These are phyloP conservation scores for Aspergillus aculeatus DNA, from an alignment of 2,329 filamentous ascomycete genomes.

Conservation along the genomic window DNA sequence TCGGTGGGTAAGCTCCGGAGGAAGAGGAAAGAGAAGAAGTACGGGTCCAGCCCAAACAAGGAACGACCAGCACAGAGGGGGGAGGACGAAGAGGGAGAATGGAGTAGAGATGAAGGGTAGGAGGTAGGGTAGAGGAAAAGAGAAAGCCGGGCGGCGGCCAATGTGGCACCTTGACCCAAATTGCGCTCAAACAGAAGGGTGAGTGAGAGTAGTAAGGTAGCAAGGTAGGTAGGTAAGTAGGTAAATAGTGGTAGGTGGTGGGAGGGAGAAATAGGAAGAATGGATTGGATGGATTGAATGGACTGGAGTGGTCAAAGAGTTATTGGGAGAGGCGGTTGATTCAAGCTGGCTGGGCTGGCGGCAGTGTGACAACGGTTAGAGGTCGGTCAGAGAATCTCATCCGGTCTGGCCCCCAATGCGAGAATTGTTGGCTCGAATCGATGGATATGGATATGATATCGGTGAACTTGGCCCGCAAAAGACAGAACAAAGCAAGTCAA, in stretches of 20 bases:
- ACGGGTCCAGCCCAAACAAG: conserved; percentile 10
- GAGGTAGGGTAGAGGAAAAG: background rate
- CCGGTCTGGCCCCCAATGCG: conserved; percentile 19
- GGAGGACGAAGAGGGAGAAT: conserved; percentile 1
- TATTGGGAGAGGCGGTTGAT: conserved; percentile 25
- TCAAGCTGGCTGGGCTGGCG: conserved; percentile 25
- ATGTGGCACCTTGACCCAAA: conserved; percentile 9
- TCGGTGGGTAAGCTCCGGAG: conserved; percentile 6
- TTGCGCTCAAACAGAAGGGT: conserved; percentile 12
- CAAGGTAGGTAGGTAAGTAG: background rate
- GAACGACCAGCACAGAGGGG: conserved; percentile 5
- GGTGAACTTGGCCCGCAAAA: no score
- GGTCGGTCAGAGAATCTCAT: conserved; percentile 21
- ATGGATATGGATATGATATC: background rate
- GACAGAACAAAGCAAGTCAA: background rate
- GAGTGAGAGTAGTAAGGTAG: background rate
- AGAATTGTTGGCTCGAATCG: conserved; percentile 23
- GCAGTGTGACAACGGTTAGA: conserved; percentile 26
- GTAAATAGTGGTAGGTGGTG: background rate
- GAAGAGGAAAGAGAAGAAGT: background rate
- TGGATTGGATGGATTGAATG: conserved; percentile 1
- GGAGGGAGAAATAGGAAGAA: background rate
- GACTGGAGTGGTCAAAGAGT: conserved; percentile 17
- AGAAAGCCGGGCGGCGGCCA: conserved; percentile 9
- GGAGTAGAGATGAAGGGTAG: conserved; percentile 3